These are phyloP conservation scores for Rhodocollybia butyracea DNA, from an alignment of 768 basidiomycete genomes.

Conservation along the genomic window DNA sequence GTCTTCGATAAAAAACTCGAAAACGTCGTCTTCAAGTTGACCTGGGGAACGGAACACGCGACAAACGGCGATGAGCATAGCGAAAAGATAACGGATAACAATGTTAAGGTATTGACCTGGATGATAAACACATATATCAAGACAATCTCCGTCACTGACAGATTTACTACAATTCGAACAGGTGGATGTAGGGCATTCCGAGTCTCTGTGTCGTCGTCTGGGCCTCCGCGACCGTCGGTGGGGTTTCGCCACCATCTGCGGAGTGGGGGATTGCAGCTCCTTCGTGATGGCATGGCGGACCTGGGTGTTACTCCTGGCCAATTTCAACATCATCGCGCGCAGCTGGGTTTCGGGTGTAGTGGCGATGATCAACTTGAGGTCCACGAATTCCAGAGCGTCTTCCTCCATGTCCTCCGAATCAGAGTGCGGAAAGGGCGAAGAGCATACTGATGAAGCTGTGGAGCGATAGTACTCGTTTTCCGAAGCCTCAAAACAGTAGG, in stretches of 20 bases:
- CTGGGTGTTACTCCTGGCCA: conserved; percentile 30
- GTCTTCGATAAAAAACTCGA: conserved; percentile 39
- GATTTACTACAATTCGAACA: conserved; percentile 20
- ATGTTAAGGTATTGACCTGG: conserved; percentile 27
- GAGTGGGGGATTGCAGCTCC: conserved; percentile 25
- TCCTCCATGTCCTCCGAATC: conserved; percentile 16
- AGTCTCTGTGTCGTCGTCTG: not conserved
- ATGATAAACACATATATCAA: conserved; percentile 28
- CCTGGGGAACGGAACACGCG: conserved; percentile 20
- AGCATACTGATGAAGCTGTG: conserved; percentile 1
- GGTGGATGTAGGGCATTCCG: not conserved
- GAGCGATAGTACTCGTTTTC: conserved; percentile 2
- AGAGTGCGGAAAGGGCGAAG: conserved; percentile 23
- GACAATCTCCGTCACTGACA: not conserved
- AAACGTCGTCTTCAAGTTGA: conserved; percentile 33
- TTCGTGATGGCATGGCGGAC: conserved; percentile 37
- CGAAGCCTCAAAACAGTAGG: conserved; percentile 9
- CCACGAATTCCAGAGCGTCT: conserved; percentile 8
- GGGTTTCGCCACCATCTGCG: conserved; percentile 5
- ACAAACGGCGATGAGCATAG: not conserved
- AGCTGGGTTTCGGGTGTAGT: conserved; percentile 34
- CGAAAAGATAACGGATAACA: not conserved
- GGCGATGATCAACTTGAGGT: conserved; percentile 33
- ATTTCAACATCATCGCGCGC: conserved; percentile 34
- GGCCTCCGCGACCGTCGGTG: not conserved